Evolutionary conservation across 495 filamentous ascomycete genomes (phyloP).

Genomic region (Neurospora sp.): DNA sequence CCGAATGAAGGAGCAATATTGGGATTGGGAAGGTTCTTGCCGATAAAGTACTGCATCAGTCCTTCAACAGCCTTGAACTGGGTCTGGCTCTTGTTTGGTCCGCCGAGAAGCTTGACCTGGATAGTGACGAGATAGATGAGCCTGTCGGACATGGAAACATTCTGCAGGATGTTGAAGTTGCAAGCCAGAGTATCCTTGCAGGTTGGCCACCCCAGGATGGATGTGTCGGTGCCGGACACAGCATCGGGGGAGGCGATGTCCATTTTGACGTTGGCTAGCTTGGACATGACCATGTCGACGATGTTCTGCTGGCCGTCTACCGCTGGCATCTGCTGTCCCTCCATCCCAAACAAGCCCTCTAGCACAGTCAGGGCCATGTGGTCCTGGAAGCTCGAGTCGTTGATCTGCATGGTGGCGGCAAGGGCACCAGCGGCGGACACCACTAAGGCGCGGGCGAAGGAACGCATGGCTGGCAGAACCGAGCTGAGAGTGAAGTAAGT

Average conservation of each 20-base stretch:
- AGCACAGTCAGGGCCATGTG: neutral
- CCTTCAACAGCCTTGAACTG: neutral
- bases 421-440: neutral
- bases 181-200: neutral
- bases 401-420: neutral
- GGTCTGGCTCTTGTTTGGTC: neutral
- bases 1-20: neutral
- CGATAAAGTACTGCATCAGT: slow-evolving; percentile 2
- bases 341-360: neutral
- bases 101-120: neutral
- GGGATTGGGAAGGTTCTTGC: neutral
- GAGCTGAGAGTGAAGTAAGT: neutral
- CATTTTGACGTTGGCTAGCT: neutral
- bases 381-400: neutral
- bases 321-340: neutral
- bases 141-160: neutral
- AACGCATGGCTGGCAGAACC: neutral
- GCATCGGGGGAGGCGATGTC: neutral
- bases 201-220: neutral
- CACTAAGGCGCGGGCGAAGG: neutral
- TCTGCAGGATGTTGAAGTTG: neutral
- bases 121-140: neutral
- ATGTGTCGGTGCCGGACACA: neutral
- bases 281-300: neutral
- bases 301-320: neutral